Conservation (phyloP, 73 alveolate species). For the Paramecium caudatum region DNA sequence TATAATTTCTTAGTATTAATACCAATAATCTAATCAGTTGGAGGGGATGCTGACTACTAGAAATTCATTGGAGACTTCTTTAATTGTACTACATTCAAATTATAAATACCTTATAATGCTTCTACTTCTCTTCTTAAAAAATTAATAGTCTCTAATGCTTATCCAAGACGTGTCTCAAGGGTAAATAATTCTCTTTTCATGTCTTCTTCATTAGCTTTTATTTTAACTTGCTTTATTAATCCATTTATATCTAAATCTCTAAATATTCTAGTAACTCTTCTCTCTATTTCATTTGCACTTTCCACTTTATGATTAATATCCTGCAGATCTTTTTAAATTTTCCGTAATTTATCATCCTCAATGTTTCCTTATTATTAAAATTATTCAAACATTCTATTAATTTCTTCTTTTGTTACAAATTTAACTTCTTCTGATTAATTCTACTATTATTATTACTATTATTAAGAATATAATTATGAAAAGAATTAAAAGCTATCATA, state of each 20-base stretch:
- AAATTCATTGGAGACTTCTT: constrained; percentile 60
- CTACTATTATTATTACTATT: constrained; percentile 24
- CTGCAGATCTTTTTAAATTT: constrained; percentile 66
- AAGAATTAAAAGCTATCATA: constrained; percentile 27
- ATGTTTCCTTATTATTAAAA: constrained; percentile 40
- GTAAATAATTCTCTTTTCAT: constrained; percentile 64
- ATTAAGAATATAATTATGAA: constrained; percentile 3
- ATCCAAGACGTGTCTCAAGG: constrained; percentile 41
- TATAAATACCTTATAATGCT: constrained; percentile 28
- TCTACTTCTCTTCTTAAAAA: constrained; percentile 74
- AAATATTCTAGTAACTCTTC: constrained; percentile 71
- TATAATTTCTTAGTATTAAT: constrained; percentile 65
- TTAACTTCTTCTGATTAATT: constrained; percentile 44
- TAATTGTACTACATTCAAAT: neutral
- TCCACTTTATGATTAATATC: constrained; percentile 71
- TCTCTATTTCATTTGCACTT: constrained; percentile 71
- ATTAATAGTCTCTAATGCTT: constrained; percentile 42
- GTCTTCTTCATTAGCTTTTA: constrained; percentile 64
- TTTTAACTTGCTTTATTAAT: constrained; percentile 67
- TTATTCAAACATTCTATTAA: constrained; percentile 68
- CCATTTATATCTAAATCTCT: constrained; percentile 72
- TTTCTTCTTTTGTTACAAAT: constrained; percentile 67
- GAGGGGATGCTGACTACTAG: constrained; percentile 34
- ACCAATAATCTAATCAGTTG: constrained; percentile 36
- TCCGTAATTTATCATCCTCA: constrained; percentile 73